phyloP scores from a whole-genome alignment of 805 yeast species.

The Hanseniaspora meyeri region DNA sequence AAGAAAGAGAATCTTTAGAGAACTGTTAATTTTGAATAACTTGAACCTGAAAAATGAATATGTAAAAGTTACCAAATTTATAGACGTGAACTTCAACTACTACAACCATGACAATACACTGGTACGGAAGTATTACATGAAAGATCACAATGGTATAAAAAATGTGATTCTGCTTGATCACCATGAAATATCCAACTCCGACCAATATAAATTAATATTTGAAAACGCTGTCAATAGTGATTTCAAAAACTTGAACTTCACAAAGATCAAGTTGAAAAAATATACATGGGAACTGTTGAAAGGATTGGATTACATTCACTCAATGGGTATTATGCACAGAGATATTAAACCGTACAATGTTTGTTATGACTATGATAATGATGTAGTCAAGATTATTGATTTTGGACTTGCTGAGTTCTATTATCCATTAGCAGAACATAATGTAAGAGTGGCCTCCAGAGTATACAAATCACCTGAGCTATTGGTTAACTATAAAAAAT shows the following conservation, averaged over 20 bases:
- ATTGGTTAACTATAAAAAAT: conserved; percentile 70
- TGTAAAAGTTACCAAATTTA: background rate
- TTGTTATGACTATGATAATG: conserved; percentile 76
- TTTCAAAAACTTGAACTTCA: conserved; percentile 61
- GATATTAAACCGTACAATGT: conserved; percentile 94
- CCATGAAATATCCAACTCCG: conserved; percentile 44
- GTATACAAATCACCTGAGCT: conserved; percentile 91
- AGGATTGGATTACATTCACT: conserved; percentile 81
- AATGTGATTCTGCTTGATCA: conserved; percentile 51
- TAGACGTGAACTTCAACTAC: conserved; percentile 1
- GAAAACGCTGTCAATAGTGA: conserved; percentile 77
- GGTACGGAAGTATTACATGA: conserved; percentile 18
- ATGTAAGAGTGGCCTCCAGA: conserved; percentile 86
- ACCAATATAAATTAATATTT: conserved; percentile 74
- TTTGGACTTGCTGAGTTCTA: conserved; percentile 96
- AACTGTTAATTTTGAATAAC: conserved; percentile 75
- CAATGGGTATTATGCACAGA: conserved; percentile 91
- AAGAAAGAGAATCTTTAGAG: conserved; percentile 80
- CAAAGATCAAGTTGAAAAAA: conserved; percentile 63
- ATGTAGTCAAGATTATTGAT: conserved; percentile 67
- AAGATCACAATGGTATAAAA: conserved; percentile 35
- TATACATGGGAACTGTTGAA: conserved; percentile 70
- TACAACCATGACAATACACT: background rate
- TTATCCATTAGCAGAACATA: conserved; percentile 78
- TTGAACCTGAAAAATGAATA: conserved; percentile 31